Evolutionary conservation across 2,329 filamentous ascomycete species (phyloP).

Genomic region (Nigrospora osmanthi): DNA sequence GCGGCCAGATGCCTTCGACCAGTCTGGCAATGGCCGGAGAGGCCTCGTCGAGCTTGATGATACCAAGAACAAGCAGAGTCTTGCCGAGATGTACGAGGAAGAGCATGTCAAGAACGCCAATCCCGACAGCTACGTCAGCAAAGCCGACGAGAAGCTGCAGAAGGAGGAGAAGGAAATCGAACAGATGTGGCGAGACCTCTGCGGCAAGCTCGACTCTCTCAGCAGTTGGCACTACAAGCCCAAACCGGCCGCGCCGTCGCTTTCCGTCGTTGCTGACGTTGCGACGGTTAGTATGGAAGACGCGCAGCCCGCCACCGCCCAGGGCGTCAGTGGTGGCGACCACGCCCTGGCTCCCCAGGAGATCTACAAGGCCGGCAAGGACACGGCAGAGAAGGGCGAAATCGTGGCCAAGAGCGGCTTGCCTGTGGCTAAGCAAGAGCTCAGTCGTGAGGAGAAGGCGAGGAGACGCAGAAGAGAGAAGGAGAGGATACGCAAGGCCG

Average conservation of each 20-base stretch:
- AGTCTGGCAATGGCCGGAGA: constrained; percentile 53
- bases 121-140: constrained; percentile 70
- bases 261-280: constrained; percentile 84
- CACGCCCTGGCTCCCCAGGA: constrained; percentile 90
- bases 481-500: constrained; percentile 70
- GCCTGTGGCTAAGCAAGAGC: constrained; percentile 74
- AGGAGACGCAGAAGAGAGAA: constrained; percentile 73
- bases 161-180: constrained; percentile 80
- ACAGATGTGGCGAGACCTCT: constrained; percentile 74
- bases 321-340: constrained; percentile 58
- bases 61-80: constrained; percentile 74
- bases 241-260: constrained; percentile 69
- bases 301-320: constrained; percentile 76
- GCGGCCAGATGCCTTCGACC: constrained; percentile 64
- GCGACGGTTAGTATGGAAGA: constrained; percentile 95
- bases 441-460: constrained; percentile 79
- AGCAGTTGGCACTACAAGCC: constrained; percentile 95
- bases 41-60: constrained; percentile 79
- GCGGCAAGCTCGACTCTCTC: constrained; percentile 75
- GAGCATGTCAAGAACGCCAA: constrained; percentile 76
- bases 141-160: constrained; percentile 72
- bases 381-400: constrained; percentile 57
- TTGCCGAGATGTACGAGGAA: constrained; percentile 91
- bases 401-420: constrained; percentile 69
- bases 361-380: constrained; percentile 75